Evolutionary conservation across 2,329 filamentous ascomycete genomes (phyloP), one percentile per base, ranked within the genome.

Genomic region (Amauroascus niger): DNA sequence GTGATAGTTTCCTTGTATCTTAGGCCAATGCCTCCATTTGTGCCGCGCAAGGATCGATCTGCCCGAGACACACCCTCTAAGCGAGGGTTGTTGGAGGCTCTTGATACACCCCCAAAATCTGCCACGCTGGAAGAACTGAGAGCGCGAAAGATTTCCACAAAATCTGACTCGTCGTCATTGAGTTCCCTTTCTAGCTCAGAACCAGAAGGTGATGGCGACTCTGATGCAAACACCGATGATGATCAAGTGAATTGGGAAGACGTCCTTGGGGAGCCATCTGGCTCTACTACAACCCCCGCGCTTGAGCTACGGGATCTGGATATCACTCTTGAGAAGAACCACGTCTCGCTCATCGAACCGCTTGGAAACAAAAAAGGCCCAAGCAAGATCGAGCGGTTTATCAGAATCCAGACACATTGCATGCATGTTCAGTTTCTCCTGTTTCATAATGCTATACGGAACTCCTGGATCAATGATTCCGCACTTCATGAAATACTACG

Each of bases 351-450:
- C 26, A 76, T 77, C 8, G 83, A 83, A 58, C 73, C 79, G 0
- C 74, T 80, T 43, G 80, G 81, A 20, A 74, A 74, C 16, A 95
- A 88, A 69, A 95, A 91, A 65, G 90, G 88, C 0, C 86, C 87
- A 0, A 86, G 87, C 2, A 95, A 95, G 69, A 81, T 86, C 26
- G 88, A 96, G 65, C 81, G 88, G 49, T 79, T 82, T 56, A 86
- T 91, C 53, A 80, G 93, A 24, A 79, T 83, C 32, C 78, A 83
- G 2, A 89, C 88, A 0, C 93, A 98, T 68, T 87, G 87, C 61
- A 77, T 95, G 60, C 93, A 98, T 68, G 89, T 97, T 1, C 83
- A 94, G 65, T 80, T 83, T 50, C 74, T 98, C 14, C 78, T 98
- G 56, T 96, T 86, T 77, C 90, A 97, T 66, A 97, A 97, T 64